Percentiles rank a stretch among this genome's conserved stretches.
Conservation (phyloP, 2,329 filamentous ascomycete species). For the Juglanconis juglandina region DNA sequence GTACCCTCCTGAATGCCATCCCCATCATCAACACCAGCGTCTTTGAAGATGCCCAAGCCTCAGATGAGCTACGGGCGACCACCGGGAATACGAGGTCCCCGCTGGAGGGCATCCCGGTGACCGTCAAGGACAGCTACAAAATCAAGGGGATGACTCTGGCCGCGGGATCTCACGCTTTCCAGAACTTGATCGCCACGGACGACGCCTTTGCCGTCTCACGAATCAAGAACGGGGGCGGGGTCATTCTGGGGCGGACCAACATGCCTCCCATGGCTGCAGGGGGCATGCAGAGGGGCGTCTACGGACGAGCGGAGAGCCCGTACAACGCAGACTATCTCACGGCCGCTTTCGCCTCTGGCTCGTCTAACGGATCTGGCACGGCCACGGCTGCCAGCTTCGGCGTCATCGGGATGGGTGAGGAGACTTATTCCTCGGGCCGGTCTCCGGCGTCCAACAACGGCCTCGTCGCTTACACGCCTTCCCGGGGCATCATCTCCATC, state of each 20-base stretch:
- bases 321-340: slow-evolving; percentile 53
- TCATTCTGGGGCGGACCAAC: slow-evolving; percentile 55
- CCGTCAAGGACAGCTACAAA: slow-evolving; percentile 56
- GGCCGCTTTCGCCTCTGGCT: slow-evolving; percentile 54
- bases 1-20: slow-evolving; percentile 40
- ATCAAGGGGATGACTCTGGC: slow-evolving; percentile 51
- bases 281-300: slow-evolving; percentile 55
- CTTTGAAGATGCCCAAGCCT: slow-evolving; percentile 44
- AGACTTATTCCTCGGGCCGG: slow-evolving; percentile 55
- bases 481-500: background rate
- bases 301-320: slow-evolving; percentile 53
- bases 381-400: slow-evolving; percentile 49
- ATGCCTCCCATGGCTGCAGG: slow-evolving; percentile 59
- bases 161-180: slow-evolving; percentile 52
- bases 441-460: slow-evolving; percentile 30
- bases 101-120: slow-evolving; percentile 56
- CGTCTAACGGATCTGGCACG: slow-evolving; percentile 53
- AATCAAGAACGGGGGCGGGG: slow-evolving; percentile 45
- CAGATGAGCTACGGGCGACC: slow-evolving; percentile 39
- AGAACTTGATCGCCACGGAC: slow-evolving; percentile 44
- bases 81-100: slow-evolving; percentile 32
- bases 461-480: slow-evolving; percentile 9
- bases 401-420: slow-evolving; percentile 50
- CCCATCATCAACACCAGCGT: slow-evolving; percentile 43
- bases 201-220: slow-evolving; percentile 49